phyloP scores from a whole-genome alignment of 208 protist species.

The Sergeia podlipaevii region DNA sequence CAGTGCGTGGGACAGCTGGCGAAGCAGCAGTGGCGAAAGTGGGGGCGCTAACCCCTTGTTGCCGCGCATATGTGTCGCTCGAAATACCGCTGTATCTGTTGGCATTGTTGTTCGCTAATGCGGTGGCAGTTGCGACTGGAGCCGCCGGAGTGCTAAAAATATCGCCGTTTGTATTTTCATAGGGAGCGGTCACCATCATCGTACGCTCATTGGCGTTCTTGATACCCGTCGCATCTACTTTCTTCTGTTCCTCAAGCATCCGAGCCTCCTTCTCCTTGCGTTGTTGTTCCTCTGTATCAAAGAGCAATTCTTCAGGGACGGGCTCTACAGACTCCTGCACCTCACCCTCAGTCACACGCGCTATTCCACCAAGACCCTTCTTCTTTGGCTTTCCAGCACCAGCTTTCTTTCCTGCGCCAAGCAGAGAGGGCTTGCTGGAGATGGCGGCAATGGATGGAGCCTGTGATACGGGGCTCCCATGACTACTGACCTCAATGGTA shows the following conservation, averaged over 20 bases:
- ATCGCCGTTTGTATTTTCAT: neutral
- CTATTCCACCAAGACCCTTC: conserved; percentile 50
- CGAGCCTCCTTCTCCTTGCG: neutral
- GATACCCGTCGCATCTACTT: neutral
- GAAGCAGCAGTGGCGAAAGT: neutral
- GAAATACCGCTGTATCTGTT: too few species aligned
- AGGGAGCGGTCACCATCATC: too few species aligned
- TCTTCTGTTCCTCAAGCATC: neutral
- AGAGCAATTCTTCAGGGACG: conserved; percentile 53
- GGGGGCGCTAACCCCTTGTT: too few species aligned
- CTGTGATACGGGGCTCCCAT: neutral
- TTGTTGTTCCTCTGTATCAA: conserved; percentile 21
- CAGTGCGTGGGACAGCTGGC: conserved; percentile 18
- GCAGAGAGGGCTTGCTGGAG: conserved; percentile 1
- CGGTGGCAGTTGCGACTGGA: too few species aligned
- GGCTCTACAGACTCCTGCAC: conserved; percentile 48
- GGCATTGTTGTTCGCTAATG: too few species aligned
- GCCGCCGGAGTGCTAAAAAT: neutral
- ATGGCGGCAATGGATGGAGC: conserved; percentile 1
- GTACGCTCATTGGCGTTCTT: too few species aligned
- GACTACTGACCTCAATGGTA: neutral
- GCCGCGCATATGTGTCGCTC: too few species aligned
- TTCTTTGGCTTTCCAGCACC: conserved; percentile 34
- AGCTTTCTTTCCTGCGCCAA: conserved; percentile 8
- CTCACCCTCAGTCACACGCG: conserved; percentile 27